A percentile compares a stretch with the other conserved stretches of the same genome.
phyloP scores from a whole-genome alignment of 106 monocot genomes.

The Xerophyta viscosa region DNA sequence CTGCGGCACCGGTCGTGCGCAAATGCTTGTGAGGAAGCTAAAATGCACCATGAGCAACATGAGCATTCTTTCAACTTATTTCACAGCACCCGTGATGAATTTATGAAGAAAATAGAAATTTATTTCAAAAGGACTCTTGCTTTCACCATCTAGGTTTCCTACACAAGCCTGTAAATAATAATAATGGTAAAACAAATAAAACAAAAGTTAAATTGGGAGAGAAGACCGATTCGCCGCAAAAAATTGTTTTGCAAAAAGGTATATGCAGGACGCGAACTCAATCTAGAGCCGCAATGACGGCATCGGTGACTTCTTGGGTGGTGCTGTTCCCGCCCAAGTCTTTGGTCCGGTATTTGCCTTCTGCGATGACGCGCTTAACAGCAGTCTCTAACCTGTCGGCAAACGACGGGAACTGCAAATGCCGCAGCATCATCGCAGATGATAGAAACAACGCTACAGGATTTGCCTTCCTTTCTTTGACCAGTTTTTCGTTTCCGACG shows the following conservation, averaged over 20 bases:
- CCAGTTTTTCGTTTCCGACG: constrained; percentile 7
- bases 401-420: constrained; percentile 15
- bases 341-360: constrained; percentile 16
- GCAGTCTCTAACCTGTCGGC: constrained; percentile 12
- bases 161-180: too few relatives aligned
- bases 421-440: constrained; percentile 15
- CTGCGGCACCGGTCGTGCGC: too few relatives aligned
- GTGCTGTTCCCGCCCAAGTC: constrained; percentile 12
- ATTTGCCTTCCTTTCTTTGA: constrained; percentile 10
- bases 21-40: too few relatives aligned
- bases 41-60: too few relatives aligned
- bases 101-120: too few relatives aligned
- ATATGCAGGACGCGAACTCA: background rate
- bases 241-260: background rate
- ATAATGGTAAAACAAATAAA: too few relatives aligned
- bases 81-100: too few relatives aligned
- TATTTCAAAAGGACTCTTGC: too few relatives aligned
- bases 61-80: too few relatives aligned
- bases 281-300: constrained; percentile 9
- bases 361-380: constrained; percentile 10
- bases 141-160: too few relatives aligned
- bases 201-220: too few relatives aligned
- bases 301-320: constrained; percentile 12
- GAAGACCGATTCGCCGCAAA: too few relatives aligned
- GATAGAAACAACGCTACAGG: constrained; percentile 17